Percentiles rank a stretch among this genome's conserved stretches.
Conservation (phyloP, 2,329 filamentous ascomycete species). For the Diplodia seriata region DNA sequence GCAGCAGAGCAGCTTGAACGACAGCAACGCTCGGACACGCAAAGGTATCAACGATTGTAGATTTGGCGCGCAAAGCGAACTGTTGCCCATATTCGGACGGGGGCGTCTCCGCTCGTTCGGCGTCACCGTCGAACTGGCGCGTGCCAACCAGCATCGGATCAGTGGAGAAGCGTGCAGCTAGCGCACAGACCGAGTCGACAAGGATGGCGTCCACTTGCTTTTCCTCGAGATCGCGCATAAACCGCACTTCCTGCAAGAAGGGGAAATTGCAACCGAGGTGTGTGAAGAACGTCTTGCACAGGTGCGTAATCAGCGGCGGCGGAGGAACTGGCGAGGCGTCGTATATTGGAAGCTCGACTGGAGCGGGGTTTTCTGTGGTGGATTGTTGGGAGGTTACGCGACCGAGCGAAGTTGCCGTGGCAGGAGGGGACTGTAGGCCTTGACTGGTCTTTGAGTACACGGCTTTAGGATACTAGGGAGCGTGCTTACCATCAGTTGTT, state of each 20-base stretch:
- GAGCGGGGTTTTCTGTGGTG: conserved; percentile 52
- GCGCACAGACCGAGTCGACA: conserved; percentile 83
- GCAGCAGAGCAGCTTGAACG: conserved; percentile 80
- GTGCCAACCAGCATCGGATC: conserved; percentile 57
- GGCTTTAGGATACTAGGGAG: background rate
- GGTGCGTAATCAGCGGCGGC: conserved; percentile 74
- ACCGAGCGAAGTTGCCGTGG: conserved; percentile 16
- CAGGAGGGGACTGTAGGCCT: conserved; percentile 44
- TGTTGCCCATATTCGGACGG: conserved; percentile 74
- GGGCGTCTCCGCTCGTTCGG: conserved; percentile 39
- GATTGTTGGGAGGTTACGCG: conserved; percentile 36
- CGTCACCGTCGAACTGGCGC: conserved; percentile 42
- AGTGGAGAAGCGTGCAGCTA: conserved; percentile 80
- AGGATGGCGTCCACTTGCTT: conserved; percentile 84
- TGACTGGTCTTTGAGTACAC: conserved; percentile 31
- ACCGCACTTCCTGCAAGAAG: conserved; percentile 76
- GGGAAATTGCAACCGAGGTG: conserved; percentile 87
- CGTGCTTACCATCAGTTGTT: conserved; percentile 50
- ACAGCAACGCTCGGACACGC: conserved; percentile 82
- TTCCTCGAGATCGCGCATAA: conserved; percentile 77
- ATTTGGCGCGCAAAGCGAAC: conserved; percentile 82
- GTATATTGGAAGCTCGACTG: conserved; percentile 69
- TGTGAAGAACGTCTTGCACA: conserved; percentile 81
- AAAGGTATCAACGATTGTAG: conserved; percentile 82
- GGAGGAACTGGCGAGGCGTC: conserved; percentile 76